A percentile compares a stretch with the other conserved stretches of the same genome.
Conservation (phyloP, 2,329 filamentous ascomycete species). For the Hymenoscyphus fructigenus region DNA sequence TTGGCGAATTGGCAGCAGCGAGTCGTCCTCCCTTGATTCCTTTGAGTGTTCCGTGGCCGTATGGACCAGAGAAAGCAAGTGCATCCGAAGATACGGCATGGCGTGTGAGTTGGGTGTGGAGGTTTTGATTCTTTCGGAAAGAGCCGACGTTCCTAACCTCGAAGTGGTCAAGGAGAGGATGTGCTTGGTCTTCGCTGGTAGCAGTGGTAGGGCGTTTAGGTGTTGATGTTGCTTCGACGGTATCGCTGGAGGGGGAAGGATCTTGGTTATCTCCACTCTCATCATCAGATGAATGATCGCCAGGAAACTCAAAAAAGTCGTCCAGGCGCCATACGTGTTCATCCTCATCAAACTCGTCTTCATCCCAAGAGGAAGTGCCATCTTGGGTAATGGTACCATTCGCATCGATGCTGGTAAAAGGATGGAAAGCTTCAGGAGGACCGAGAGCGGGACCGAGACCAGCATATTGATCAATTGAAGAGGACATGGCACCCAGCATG, state of each 20-base stretch:
- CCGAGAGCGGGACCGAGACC: conserved; percentile 69
- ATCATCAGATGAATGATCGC: conserved; percentile 50
- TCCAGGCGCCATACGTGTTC: conserved; percentile 65
- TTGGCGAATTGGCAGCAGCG: conserved; percentile 63
- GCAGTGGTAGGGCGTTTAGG: conserved; percentile 51
- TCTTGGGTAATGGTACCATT: conserved; percentile 57
- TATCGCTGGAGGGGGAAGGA: conserved; percentile 12
- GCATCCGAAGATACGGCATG: conserved; percentile 63
- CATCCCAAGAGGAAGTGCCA: conserved; percentile 48
- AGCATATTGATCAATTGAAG: conserved; percentile 25
- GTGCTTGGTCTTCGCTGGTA: conserved; percentile 43
- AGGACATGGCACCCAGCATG: conserved; percentile 66
- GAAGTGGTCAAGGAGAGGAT: conserved; percentile 64
- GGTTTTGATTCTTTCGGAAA: conserved; percentile 66
- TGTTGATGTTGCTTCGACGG: conserved; percentile 47
- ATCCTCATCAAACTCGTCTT: conserved; percentile 61
- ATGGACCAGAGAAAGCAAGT: conserved; percentile 59
- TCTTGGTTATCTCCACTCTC: conserved; percentile 61
- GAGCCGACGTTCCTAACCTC: conserved; percentile 68
- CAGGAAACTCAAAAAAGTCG: conserved; percentile 70
- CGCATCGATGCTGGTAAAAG: conserved; percentile 55
- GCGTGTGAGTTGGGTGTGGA: conserved; percentile 48
- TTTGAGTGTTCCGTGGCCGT: conserved; percentile 59
- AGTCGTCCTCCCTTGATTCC: conserved; percentile 67
- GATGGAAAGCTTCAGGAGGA: conserved; percentile 74